Conservation (phyloP, 176 grass and related monocot genomes). For the Oryza australiensis region DNA sequence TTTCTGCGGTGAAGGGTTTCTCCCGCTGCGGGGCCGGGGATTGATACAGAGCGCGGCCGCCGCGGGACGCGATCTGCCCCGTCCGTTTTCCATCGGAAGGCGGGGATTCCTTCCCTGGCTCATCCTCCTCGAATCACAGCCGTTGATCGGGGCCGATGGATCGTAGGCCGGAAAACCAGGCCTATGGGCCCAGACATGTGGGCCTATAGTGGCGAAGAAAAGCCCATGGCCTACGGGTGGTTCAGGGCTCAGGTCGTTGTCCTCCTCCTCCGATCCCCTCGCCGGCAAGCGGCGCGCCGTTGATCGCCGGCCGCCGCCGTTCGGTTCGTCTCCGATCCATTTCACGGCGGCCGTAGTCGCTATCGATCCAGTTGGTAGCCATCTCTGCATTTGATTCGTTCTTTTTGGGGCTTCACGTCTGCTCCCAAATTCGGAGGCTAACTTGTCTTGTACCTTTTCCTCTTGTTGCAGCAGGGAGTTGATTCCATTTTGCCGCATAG, state of each 20-base stretch:
- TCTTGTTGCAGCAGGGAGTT: constrained; percentile 33
- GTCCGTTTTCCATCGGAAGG: constrained; percentile 10
- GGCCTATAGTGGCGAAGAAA: not conserved
- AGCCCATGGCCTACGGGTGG: not conserved
- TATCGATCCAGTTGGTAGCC: not conserved
- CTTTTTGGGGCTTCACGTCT: not conserved
- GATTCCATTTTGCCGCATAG: not conserved
- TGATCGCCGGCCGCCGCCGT: not conserved
- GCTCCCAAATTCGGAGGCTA: not conserved
- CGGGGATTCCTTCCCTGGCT: not conserved
- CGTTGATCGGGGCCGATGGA: no score
- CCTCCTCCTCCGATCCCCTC: not conserved
- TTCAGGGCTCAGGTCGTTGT: not conserved
- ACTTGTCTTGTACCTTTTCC: not conserved
- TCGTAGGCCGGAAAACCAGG: not conserved
- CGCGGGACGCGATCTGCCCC: constrained; percentile 4
- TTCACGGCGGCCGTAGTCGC: not conserved
- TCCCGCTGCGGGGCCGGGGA: not conserved
- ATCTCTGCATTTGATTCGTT: not conserved
- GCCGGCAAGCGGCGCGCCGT: no score
- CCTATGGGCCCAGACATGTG: not conserved
- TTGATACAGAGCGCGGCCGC: not conserved
- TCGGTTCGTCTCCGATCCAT: not conserved
- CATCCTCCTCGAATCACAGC: not conserved
- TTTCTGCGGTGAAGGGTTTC: constrained; percentile 9